Conservation (phyloP, 169 alveolate species). For the Fabrea salina region DNA sequence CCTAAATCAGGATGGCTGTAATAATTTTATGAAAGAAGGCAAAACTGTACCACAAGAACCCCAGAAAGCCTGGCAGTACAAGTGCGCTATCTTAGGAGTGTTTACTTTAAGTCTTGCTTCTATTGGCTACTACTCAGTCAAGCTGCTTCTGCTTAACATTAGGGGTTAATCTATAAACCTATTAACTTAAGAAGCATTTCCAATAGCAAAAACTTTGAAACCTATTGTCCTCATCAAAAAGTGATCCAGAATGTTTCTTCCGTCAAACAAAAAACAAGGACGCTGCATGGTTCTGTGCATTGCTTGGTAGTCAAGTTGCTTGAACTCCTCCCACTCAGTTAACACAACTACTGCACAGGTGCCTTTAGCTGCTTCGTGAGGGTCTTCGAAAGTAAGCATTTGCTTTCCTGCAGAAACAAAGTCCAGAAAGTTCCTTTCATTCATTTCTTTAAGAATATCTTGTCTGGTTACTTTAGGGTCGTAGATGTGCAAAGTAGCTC, state of each 20-base stretch:
- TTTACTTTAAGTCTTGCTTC: no score
- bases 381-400: conserved; percentile 29
- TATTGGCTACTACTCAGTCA: no score
- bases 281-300: conserved; percentile 46
- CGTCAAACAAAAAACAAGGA: conserved; percentile 84
- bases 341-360: conserved; percentile 82
- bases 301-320: conserved; percentile 41
- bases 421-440: conserved; percentile 33
- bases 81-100: no score
- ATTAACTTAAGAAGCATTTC: no score
- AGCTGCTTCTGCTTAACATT: no score
- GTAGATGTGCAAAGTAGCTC: conserved; percentile 70
- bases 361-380: conserved; percentile 57
- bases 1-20: no score
- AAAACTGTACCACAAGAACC: no score
- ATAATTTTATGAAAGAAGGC: no score
- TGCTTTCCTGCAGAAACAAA: conserved; percentile 20
- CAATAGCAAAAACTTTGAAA: conserved; percentile 61
- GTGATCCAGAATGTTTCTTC: conserved; percentile 77
- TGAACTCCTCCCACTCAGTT: conserved; percentile 90
- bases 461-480: conserved; percentile 76
- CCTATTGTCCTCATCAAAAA: conserved; percentile 50
- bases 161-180: no score
- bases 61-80: no score
- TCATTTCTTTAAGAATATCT: conserved; percentile 55